phyloP scores from a whole-genome alignment of 192 early-diverging fungal genomes.

The Ambispora gerdemannii region DNA sequence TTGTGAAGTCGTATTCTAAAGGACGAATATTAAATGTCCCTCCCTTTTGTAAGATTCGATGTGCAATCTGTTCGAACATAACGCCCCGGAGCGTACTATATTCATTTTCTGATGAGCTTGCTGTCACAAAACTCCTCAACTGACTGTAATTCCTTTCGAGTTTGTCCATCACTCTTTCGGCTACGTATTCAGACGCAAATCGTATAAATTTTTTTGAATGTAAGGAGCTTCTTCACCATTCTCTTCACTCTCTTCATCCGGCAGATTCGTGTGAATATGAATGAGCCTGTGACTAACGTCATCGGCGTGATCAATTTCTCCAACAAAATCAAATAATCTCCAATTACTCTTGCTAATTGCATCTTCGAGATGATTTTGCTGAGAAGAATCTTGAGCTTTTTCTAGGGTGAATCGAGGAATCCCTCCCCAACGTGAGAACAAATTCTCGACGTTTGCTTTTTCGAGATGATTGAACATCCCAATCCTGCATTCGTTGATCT shows the following conservation, averaged over 20 bases:
- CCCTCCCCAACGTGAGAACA: neutral
- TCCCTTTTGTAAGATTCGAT: slow-evolving; percentile 9
- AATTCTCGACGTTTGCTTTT: neutral
- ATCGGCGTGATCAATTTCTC: slow-evolving; percentile 3
- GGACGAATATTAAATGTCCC: neutral
- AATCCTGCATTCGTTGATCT: slow-evolving; percentile 11
- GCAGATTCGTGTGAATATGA: slow-evolving; percentile 19
- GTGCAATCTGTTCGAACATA: slow-evolving; percentile 19
- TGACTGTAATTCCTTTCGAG: neutral
- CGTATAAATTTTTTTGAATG: neutral
- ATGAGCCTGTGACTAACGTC: slow-evolving; percentile 5
- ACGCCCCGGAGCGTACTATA: slow-evolving; percentile 1
- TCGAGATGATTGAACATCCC: neutral
- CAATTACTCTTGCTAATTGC: slow-evolving; percentile 15
- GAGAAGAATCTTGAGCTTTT: neutral
- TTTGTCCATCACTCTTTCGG: neutral
- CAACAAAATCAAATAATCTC: slow-evolving; percentile 19
- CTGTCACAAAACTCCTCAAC: neutral
- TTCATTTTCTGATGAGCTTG: neutral
- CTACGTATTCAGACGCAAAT: slow-evolving; percentile 10
- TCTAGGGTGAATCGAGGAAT: slow-evolving; percentile 10
- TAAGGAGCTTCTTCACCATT: neutral
- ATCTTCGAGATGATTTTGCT: neutral
- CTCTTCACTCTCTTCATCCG: neutral
- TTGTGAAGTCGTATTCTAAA: slow-evolving; percentile 12